Evolutionary conservation across 2,329 filamentous ascomycete genomes (phyloP).

Genomic region (Leptographium galeiforme): DNA sequence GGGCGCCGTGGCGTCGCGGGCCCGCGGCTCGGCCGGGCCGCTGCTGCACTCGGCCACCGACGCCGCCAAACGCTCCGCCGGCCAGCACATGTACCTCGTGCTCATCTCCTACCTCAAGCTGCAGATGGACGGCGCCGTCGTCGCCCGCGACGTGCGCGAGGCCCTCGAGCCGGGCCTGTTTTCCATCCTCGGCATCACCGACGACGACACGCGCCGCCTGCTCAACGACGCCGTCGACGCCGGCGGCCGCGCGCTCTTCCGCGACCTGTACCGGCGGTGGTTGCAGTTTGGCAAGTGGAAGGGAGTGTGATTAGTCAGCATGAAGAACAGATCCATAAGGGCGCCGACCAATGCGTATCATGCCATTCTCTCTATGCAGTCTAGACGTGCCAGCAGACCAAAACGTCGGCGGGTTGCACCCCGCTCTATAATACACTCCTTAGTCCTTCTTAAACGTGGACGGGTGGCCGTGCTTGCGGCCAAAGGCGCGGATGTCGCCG

Average conservation of each 20-base stretch:
- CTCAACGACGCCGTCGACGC: slow-evolving; percentile 47
- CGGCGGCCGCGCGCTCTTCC: slow-evolving; percentile 44
- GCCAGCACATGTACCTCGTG: slow-evolving; percentile 47
- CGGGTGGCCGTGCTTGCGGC: slow-evolving; percentile 45
- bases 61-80: slow-evolving; percentile 46
- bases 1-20: slow-evolving; percentile 31
- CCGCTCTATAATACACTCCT: too few relatives aligned
- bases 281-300: slow-evolving; percentile 52
- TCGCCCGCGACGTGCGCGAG: slow-evolving; percentile 37
- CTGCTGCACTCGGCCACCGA: slow-evolving; percentile 46
- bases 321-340: too few relatives aligned
- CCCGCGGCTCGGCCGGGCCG: neutral
- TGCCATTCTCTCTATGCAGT: too few relatives aligned
- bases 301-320: slow-evolving; percentile 28
- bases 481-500: slow-evolving; percentile 42
- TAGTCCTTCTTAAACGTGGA: slow-evolving; percentile 25
- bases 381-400: too few relatives aligned
- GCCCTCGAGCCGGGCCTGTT: slow-evolving; percentile 45
- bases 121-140: slow-evolving; percentile 37
- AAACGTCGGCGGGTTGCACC: too few relatives aligned
- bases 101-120: slow-evolving; percentile 47
- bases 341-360: too few relatives aligned
- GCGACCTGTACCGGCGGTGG: slow-evolving; percentile 45
- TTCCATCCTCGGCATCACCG: slow-evolving; percentile 44
- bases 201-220: slow-evolving; percentile 38